phyloP scores from a whole-genome alignment of 2,329 filamentous ascomycete species.

The Monilinia fructigena region DNA sequence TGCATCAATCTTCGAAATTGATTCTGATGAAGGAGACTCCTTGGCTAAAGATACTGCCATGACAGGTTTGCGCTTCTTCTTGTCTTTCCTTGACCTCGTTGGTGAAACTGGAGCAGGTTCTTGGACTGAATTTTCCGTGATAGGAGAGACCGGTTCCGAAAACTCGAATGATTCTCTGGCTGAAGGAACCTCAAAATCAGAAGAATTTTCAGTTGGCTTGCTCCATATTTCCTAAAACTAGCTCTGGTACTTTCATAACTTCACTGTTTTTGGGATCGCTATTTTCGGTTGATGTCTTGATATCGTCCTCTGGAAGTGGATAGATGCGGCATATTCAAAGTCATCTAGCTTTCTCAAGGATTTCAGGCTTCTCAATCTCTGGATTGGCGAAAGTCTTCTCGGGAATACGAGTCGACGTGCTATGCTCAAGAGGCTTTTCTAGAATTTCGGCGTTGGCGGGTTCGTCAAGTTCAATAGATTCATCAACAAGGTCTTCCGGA shows the following conservation, averaged over 20 bases:
- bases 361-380: background rate
- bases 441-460: background rate
- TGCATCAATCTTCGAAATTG: background rate
- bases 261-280: background rate
- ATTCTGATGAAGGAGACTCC: background rate
- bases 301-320: background rate
- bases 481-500: background rate
- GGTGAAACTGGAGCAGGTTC: constrained; percentile 24
- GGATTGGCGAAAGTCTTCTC: background rate
- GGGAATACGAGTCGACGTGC: background rate
- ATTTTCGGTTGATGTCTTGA: background rate
- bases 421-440: background rate
- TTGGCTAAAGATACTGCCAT: constrained; percentile 21
- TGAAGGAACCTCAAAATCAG: background rate
- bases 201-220: background rate
- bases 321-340: constrained; percentile 6
- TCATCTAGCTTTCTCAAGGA: background rate
- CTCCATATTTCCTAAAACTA: background rate
- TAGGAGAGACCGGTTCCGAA: background rate
- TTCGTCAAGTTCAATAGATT: constrained; percentile 1
- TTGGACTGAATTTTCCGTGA: background rate
- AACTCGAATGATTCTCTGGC: background rate
- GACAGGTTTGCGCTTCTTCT: constrained; percentile 29
- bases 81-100: constrained; percentile 32
- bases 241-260: background rate